Conservation (phyloP, 805 yeast species). For the Wickerhamiella vanderwaltii region DNA sequence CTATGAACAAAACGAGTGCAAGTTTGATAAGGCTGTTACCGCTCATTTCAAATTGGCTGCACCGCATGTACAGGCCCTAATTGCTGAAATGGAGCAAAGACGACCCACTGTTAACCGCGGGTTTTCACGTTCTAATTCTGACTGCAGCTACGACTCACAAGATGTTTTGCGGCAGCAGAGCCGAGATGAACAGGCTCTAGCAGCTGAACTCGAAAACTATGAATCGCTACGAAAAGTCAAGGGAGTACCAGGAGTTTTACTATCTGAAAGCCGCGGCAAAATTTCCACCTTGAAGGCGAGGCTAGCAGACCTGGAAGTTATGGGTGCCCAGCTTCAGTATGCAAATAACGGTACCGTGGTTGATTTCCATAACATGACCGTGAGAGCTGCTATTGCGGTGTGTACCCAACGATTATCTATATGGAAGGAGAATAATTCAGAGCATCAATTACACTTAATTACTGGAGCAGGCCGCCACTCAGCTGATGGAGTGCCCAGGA, state of each 20-base stretch:
- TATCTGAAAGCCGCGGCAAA: conserved; percentile 1
- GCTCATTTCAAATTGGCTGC: background rate
- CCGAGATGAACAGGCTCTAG: background rate
- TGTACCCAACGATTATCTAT: conserved; percentile 5
- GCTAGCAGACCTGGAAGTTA: conserved; percentile 8
- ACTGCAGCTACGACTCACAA: background rate
- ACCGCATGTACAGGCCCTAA: conserved; percentile 7
- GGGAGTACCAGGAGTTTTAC: background rate
- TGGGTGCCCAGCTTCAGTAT: conserved; percentile 1
- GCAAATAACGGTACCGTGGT: background rate
- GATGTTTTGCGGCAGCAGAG: background rate
- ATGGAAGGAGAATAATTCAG: conserved; percentile 1
- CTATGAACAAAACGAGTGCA: background rate
- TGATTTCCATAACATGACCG: conserved; percentile 14
- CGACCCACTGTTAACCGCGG: background rate
- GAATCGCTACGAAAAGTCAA: background rate
- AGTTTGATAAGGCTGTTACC: conserved; percentile 2
- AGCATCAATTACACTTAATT: conserved; percentile 9
- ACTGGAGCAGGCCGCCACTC: conserved; percentile 19
- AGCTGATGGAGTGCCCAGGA: conserved; percentile 12
- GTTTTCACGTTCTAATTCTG: background rate
- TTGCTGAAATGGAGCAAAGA: conserved; percentile 2
- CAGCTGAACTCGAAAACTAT: background rate
- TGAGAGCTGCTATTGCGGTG: conserved; percentile 11
- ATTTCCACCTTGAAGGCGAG: background rate